Base-by-base conservation (phyloP, 345 rosid genomes). In the Ceriops decandra region DNA sequence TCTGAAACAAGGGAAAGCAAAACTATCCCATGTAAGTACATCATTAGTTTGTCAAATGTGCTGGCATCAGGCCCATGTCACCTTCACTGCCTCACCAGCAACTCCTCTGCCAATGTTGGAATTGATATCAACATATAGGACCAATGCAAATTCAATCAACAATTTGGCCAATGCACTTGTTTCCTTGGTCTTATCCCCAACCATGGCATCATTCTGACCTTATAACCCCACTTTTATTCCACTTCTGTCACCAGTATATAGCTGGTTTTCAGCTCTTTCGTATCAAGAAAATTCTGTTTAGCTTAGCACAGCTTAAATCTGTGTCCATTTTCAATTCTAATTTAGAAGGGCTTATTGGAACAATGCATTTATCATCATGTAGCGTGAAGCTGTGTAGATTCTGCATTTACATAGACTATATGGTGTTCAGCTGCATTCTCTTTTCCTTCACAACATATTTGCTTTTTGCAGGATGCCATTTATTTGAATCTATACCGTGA, bases 11-110 rank as follows among this genome's bases (percentile, higher is more conserved):
- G 47, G 19, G 82, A 73, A 42, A 66, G 77, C 68, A 47, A 32
- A 70, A 70, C 66, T 64, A 61, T 24, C 20, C 79, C 77, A 70
- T 58, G 99, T 88, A 78, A 85, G 98, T 75, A 5, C 20, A 22
- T 15, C 22, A 63, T 52, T n/a, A 11, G 17, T 13, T 42, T 42
- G 19, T 16, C 13, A 17, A 70, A 63, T 53, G 21, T n/a, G 38
- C 20, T 36, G 53, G 53, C 46, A 15, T 59, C 53, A 36, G 6
- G 15, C 6, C 22, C 16, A 32, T 33, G 4, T 17, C 56, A 1
- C 49, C 16, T 42, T 64, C 58, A 26, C 27, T 6, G 3, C 30
- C 64, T 27, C 26, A 1, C 8, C 49, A 15, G 5, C 49, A 30
- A 52, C 7, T 60, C 30, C 35, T 24, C 11, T 53, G 26, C 35